These are phyloP conservation scores for Allantophomopsis cytisporea DNA, from an alignment of 2,329 filamentous ascomycete species.

Conservation along the genomic window DNA sequence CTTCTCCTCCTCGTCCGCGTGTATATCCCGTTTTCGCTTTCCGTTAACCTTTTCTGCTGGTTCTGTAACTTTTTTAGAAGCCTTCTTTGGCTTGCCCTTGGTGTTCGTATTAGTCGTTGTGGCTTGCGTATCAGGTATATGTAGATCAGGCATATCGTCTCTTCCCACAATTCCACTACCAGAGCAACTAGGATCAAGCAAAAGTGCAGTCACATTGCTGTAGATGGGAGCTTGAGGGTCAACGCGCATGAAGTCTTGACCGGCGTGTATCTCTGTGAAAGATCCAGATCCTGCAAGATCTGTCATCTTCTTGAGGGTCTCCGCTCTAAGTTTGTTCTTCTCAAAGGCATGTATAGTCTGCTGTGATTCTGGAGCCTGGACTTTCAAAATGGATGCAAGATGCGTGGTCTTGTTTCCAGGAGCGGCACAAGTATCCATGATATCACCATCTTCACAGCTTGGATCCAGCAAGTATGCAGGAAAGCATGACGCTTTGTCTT, in stretches of 20 bases:
- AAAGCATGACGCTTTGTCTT: constrained; percentile 96
- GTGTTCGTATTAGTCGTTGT: constrained; percentile 20
- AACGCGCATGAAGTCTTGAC: constrained; percentile 71
- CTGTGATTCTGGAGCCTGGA: constrained; percentile 18
- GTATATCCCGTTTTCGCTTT: constrained; percentile 17
- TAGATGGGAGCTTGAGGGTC: constrained; percentile 51
- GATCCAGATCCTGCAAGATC: constrained; percentile 56
- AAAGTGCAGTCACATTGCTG: constrained; percentile 59
- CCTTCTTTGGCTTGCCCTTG: constrained; percentile 8
- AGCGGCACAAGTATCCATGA: constrained; percentile 88
- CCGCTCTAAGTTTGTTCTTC: constrained; percentile 56
- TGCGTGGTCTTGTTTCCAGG: constrained; percentile 98
- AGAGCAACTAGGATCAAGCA: constrained; percentile 90
- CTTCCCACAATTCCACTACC: constrained; percentile 89
- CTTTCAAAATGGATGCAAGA: constrained; percentile 56
- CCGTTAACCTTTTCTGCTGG: constrained; percentile 7
- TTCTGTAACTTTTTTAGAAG: constrained; percentile 4
- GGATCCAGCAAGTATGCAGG: constrained; percentile 79
- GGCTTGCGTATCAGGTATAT: constrained; percentile 33
- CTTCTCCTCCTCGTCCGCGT: constrained; percentile 7
- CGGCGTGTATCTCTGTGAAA: constrained; percentile 53
- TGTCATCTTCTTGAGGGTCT: constrained; percentile 77
- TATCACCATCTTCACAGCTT: constrained; percentile 50
- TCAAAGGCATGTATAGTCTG: constrained; percentile 65
- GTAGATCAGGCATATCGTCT: constrained; percentile 60